Conservation (phyloP, 2,329 filamentous ascomycete species). For the Verticillium isaacii region DNA sequence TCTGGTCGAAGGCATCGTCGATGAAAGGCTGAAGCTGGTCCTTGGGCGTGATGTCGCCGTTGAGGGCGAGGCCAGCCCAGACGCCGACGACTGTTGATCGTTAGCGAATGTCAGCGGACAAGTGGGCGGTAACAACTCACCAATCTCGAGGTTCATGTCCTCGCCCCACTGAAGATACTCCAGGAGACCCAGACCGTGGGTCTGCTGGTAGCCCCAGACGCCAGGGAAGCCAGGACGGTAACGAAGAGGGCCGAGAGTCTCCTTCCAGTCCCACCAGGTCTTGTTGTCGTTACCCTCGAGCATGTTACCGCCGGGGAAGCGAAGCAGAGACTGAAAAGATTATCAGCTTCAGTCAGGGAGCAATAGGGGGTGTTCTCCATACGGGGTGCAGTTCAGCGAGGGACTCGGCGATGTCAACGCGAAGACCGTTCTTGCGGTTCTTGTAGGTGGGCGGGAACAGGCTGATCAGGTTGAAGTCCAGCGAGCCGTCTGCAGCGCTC, state of each 20-base stretch:
- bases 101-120: background rate
- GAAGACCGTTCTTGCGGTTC: slow-evolving; percentile 50
- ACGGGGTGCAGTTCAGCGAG: slow-evolving; percentile 47
- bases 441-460: slow-evolving; percentile 59
- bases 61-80: slow-evolving; percentile 51
- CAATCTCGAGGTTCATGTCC: slow-evolving; percentile 52
- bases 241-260: slow-evolving; percentile 48
- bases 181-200: slow-evolving; percentile 55
- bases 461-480: slow-evolving; percentile 55
- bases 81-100: slow-evolving; percentile 46
- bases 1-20: slow-evolving; percentile 55
- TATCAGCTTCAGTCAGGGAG: background rate
- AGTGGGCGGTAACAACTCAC: slow-evolving; percentile 21
- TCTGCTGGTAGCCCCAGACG: slow-evolving; percentile 58
- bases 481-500: slow-evolving; percentile 30
- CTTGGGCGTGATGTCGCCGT: slow-evolving; percentile 45
- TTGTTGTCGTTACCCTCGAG: slow-evolving; percentile 41
- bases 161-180: slow-evolving; percentile 60
- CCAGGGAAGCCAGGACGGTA: slow-evolving; percentile 50
- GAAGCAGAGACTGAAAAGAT: slow-evolving; percentile 40
- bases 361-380: slow-evolving; percentile 9
- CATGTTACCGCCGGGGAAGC: slow-evolving; percentile 64
- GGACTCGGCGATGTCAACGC: slow-evolving; percentile 48
- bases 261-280: slow-evolving; percentile 46
- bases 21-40: slow-evolving; percentile 50